phyloP scores from a whole-genome alignment of 2,329 filamentous ascomycete species.

The Pseudovirgaria hyperparasitica region DNA sequence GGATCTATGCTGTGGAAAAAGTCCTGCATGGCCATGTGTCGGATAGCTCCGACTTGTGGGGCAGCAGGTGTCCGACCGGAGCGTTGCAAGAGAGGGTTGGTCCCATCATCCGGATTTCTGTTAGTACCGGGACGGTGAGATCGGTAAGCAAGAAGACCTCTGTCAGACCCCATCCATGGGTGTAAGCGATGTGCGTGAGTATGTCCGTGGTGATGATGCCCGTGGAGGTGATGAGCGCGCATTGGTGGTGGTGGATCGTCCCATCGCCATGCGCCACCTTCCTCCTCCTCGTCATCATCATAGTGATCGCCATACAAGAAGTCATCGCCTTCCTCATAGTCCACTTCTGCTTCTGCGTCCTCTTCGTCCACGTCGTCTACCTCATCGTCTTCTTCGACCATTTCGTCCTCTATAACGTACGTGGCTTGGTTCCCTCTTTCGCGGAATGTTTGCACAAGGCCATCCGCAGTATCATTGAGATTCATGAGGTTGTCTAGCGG shows the following conservation, averaged over 20 bases:
- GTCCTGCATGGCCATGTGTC: constrained; percentile 33
- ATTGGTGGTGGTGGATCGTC: constrained; percentile 33
- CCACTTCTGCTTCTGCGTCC: constrained; percentile 6
- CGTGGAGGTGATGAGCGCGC: constrained; percentile 24
- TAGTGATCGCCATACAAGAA: constrained; percentile 4
- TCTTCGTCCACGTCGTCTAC: constrained; percentile 16
- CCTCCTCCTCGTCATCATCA: constrained; percentile 31
- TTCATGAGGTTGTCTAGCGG: constrained; percentile 12
- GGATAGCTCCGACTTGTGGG: constrained; percentile 6
- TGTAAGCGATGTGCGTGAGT: constrained; percentile 41
- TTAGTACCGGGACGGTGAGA: constrained; percentile 41
- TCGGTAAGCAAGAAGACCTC: constrained; percentile 36
- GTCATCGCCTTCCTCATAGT: neutral
- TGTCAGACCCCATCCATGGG: constrained; percentile 46
- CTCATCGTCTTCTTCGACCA: constrained; percentile 47
- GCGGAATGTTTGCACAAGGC: constrained; percentile 27
- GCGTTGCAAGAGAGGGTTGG: constrained; percentile 75
- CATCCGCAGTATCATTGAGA: constrained; percentile 24
- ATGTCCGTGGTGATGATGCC: constrained; percentile 37
- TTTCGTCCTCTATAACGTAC: constrained; percentile 44
- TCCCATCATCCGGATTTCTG: constrained; percentile 60
- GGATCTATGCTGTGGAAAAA: constrained; percentile 41
- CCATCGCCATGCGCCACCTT: constrained; percentile 50
- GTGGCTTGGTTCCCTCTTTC: constrained; percentile 34
- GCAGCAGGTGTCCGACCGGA: constrained; percentile 22